Evolutionary conservation across 768 basidiomycete genomes (phyloP), one percentile per base, ranked within the genome.

Genomic region (Tricholoma hemisulphureum): DNA sequence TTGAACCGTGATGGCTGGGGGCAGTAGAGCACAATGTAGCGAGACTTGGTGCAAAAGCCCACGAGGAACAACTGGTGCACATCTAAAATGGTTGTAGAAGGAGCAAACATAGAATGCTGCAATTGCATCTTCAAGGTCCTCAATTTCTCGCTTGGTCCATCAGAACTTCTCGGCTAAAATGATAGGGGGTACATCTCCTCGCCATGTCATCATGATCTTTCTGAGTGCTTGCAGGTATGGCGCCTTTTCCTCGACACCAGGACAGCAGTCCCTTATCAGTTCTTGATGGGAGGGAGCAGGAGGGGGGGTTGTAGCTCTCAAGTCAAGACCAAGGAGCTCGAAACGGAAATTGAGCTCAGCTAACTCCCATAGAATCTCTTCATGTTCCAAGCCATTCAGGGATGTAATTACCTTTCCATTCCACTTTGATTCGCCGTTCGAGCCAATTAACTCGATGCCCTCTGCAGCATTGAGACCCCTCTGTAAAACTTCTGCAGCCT

Each of bases 71-170:
- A 60, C 46, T 8, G 56, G 56, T 21, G 61, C 53, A 18, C 28
- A 56, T 13, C 41, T 6, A 23, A 62, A 62, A 41, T 62, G 24
- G n/a, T 51, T 57, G 35, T 39, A 62, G 26, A 62, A 62, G 16
- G 46, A 56, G 24, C 59, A 53, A 1, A 39, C 50, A 35, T 59
- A 62, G 23, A 53, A 55, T 5, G 7, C 6, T n/a, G 58, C 52
- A 1, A 58, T 16, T 3, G 13, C 51, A 6, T 23, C 21, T 34
- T 62, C 56, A 4, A 62, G 51, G 10, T 56, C 48, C 8, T 57
- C 48, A 8, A 55, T 18, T 6, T 57, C 52, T n/a, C 18, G 3
- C 9, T 20, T 14, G 8, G 21, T 3, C 58, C 56, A 57, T 6
- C 20, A 7, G n/a, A 54, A 18, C 31, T 34, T 16, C 21, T 55